These are phyloP conservation scores for Posidonia oceanica DNA, from an alignment of 116 monocot species.

Conservation along the genomic window DNA sequence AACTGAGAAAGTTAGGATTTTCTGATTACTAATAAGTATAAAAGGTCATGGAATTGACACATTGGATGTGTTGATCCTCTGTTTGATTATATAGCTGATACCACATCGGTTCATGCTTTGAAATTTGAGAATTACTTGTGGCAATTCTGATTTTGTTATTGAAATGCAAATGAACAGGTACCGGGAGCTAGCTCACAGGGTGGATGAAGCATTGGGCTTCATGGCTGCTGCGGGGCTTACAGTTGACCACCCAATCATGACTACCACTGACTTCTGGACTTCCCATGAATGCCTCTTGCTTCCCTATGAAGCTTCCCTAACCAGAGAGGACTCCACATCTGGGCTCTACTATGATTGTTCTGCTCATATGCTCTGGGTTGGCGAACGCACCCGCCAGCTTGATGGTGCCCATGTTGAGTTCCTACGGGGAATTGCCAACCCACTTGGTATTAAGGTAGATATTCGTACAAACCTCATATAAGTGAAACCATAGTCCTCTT, in stretches of 20 bases:
- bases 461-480: not conserved
- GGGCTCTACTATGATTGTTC: conserved; percentile 79
- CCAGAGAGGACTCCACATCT: conserved; percentile 70
- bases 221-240: conserved; percentile 83
- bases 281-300: conserved; percentile 90
- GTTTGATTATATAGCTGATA: no score
- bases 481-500: not conserved
- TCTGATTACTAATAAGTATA: no score
- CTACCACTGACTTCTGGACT: conserved; percentile 83
- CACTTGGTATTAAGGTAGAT: conserved; percentile 76
- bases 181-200: conserved; percentile 65
- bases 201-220: conserved; percentile 87
- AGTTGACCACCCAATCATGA: conserved; percentile 83
- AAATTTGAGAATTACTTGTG: not conserved
- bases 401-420: conserved; percentile 89
- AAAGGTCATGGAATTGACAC: no score
- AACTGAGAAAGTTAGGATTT: no score
- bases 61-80: no score
- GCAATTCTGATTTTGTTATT: not conserved
- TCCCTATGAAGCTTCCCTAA: conserved; percentile 79
- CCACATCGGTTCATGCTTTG: not conserved
- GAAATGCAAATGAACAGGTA: conserved; percentile 28
- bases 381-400: conserved; percentile 80
- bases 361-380: conserved; percentile 85
- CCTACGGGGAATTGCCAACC: conserved; percentile 79